These are phyloP conservation scores for Hyaloscypha variabilis DNA, from an alignment of 495 filamentous ascomycete species.

Conservation along the genomic window DNA sequence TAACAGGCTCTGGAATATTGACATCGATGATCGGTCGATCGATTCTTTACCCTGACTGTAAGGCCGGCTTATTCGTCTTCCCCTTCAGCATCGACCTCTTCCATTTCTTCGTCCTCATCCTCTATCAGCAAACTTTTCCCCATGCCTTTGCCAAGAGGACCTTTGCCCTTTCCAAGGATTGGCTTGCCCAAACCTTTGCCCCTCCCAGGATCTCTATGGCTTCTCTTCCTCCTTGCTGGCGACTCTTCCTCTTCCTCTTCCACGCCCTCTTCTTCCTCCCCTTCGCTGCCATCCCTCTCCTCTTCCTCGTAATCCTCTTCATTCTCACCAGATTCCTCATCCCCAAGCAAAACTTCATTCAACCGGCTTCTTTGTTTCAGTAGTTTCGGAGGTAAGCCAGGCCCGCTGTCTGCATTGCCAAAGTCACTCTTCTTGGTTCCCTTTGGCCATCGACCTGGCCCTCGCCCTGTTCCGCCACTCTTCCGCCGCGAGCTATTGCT, in stretches of 20 bases:
- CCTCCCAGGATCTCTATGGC: constrained; percentile 3
- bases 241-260: constrained; percentile 34
- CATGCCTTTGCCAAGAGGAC: constrained; percentile 14
- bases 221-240: constrained; percentile 24
- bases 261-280: constrained; percentile 36
- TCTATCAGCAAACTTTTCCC: constrained; percentile 25
- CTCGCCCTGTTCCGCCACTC: constrained; percentile 53
- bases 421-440: constrained; percentile 60
- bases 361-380: constrained; percentile 37
- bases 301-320: constrained; percentile 39
- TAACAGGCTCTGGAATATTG: no score
- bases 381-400: constrained; percentile 54
- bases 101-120: constrained; percentile 28
- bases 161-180: constrained; percentile 18
- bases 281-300: constrained; percentile 30
- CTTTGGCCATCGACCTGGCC: constrained; percentile 55
- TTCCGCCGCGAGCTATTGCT: constrained; percentile 21
- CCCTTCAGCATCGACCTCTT: constrained; percentile 30
- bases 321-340: constrained; percentile 34
- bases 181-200: constrained; percentile 25
- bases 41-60: no score
- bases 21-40: no score
- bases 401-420: constrained; percentile 56
- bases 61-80: constrained; percentile 31
- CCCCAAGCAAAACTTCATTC: constrained; percentile 27